phyloP scores from a whole-genome alignment of 1,139 yeast species.

The Blastobotrys petasosporus region DNA sequence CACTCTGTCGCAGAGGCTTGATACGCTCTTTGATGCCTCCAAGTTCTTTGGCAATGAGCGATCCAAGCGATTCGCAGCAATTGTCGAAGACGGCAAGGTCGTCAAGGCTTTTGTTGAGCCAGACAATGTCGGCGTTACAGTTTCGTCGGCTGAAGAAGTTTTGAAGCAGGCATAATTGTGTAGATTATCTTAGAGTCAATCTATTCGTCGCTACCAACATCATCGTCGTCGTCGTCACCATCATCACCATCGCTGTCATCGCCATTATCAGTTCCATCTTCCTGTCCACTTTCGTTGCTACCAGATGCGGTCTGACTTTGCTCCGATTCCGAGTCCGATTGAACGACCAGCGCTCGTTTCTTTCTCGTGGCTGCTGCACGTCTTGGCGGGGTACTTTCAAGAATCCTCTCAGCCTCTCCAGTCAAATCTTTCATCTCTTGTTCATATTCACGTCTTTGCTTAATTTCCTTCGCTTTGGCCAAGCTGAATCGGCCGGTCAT shows the following conservation, averaged over 20 bases:
- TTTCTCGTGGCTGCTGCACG: not conserved
- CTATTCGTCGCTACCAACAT: constrained; percentile 5
- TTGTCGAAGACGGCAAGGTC: constrained; percentile 70
- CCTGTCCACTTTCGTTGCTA: constrained; percentile 10
- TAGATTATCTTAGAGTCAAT: constrained; percentile 2
- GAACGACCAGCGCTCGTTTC: not conserved
- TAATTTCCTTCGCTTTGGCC: constrained; percentile 34
- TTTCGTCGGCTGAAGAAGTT: constrained; percentile 46
- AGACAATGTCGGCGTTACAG: constrained; percentile 64
- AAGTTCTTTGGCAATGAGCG: constrained; percentile 69
- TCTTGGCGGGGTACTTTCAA: not conserved
- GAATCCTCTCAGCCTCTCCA: constrained; percentile 15
- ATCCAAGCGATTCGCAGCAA: constrained; percentile 68
- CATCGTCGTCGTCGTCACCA: constrained; percentile 16
- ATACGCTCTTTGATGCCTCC: constrained; percentile 63
- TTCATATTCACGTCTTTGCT: constrained; percentile 35
- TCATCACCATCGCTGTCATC: constrained; percentile 12
- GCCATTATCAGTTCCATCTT: constrained; percentile 8
- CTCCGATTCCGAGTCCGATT: too few relatives aligned
- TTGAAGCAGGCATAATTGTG: constrained; percentile 26
- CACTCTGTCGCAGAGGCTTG: constrained; percentile 60
- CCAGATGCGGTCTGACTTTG: not conserved
- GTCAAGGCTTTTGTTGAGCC: constrained; percentile 68
- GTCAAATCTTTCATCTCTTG: constrained; percentile 31
- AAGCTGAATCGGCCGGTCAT: constrained; percentile 28